Evolutionary conservation across 164 flowering plant genomes (phyloP).

Genomic region (Aristolochia contorta): DNA sequence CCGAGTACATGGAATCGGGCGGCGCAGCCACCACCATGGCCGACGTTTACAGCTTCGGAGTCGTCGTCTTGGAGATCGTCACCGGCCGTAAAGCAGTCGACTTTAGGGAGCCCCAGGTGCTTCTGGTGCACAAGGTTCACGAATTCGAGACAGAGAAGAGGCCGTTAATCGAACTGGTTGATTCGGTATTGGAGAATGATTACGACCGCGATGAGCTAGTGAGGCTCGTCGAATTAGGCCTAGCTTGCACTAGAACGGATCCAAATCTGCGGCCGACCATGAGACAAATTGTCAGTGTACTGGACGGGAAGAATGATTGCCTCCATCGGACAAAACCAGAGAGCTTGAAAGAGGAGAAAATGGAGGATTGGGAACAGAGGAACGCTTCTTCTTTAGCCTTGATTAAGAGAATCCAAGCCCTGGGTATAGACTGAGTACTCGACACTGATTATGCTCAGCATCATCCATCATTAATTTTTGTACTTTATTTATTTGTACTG

Average conservation of each 20-base stretch:
- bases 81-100: slow-evolving; percentile 76
- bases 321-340: slow-evolving; percentile 12
- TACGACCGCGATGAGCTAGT: slow-evolving; percentile 40
- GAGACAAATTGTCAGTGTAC: slow-evolving; percentile 67
- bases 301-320: slow-evolving; percentile 63
- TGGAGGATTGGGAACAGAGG: slow-evolving; percentile 52
- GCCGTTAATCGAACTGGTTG: slow-evolving; percentile 55
- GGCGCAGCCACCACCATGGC: slow-evolving; percentile 47
- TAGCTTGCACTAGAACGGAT: slow-evolving; percentile 62
- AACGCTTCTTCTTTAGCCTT: slow-evolving; percentile 49
- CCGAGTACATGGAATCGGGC: slow-evolving; percentile 75
- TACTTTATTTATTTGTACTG: no score
- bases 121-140: slow-evolving; percentile 49
- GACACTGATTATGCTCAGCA: no score
- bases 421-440: slow-evolving; percentile 57
- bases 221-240: slow-evolving; percentile 60
- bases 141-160: slow-evolving; percentile 34
- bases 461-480: no score
- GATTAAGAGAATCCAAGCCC: slow-evolving; percentile 70
- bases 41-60: slow-evolving; percentile 85
- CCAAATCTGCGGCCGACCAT: slow-evolving; percentile 65
- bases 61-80: slow-evolving; percentile 78
- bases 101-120: slow-evolving; percentile 51
- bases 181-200: slow-evolving; percentile 40
- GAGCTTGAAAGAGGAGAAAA: slow-evolving; percentile 28